Evolutionary conservation across 768 basidiomycete species (phyloP).

Genomic region (Panellus pusillus): DNA sequence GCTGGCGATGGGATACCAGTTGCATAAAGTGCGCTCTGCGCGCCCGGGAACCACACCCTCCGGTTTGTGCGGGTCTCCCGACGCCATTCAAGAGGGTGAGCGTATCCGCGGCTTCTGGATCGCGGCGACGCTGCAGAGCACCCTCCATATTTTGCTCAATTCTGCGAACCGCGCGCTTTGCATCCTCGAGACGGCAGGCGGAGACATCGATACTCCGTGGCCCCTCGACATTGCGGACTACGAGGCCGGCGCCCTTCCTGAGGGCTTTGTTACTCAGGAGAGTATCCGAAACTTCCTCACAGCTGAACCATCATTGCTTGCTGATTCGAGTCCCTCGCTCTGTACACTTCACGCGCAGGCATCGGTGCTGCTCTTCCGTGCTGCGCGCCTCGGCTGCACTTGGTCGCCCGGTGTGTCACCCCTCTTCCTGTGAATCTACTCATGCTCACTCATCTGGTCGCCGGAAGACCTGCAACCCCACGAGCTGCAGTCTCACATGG

Average conservation of each 20-base stretch:
- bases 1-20: constrained; percentile 1
- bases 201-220: constrained; percentile 25
- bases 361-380: constrained; percentile 10
- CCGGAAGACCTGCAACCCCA: constrained; percentile 1
- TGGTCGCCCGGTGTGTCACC: constrained; percentile 2
- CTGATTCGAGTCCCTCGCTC: background rate
- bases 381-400: background rate
- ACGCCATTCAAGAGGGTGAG: constrained; percentile 21
- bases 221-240: constrained; percentile 14
- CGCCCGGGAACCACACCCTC: background rate
- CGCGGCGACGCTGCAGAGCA: too few relatives aligned
- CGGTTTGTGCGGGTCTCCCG: background rate
- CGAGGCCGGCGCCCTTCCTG: background rate
- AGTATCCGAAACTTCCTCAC: constrained; percentile 9
- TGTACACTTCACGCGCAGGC: constrained; percentile 10
- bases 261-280: background rate
- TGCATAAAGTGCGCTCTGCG: constrained; percentile 10
- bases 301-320: background rate
- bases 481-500: background rate
- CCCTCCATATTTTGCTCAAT: constrained; percentile 5
- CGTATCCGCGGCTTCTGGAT: constrained; percentile 23
- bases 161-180: constrained; percentile 12
- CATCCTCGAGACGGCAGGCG: constrained; percentile 8
- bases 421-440: too few relatives aligned
- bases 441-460: too few relatives aligned